A percentile compares a stretch with the other conserved stretches of the same genome.
These are phyloP conservation scores for Colletotrichum phormii DNA, from an alignment of 2,329 filamentous ascomycete genomes.

Conservation along the genomic window DNA sequence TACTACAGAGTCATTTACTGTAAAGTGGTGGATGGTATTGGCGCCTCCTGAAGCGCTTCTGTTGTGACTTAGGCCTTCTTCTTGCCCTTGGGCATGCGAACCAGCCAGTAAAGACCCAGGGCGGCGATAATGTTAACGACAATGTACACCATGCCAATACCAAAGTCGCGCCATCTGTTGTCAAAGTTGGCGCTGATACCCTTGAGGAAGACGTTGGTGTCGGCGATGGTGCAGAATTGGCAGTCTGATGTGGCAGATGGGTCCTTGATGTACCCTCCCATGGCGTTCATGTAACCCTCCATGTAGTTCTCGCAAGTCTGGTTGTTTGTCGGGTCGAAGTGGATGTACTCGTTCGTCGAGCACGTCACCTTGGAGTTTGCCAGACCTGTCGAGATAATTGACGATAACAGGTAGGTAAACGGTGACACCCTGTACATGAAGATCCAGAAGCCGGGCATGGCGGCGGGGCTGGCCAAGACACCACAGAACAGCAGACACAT, in stretches of 20 bases:
- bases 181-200: conserved; percentile 56
- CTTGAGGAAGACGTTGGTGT: conserved; percentile 53
- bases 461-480: conserved; percentile 67
- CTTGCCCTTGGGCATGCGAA: conserved; percentile 46
- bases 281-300: conserved; percentile 50
- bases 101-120: conserved; percentile 60
- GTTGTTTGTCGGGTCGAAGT: conserved; percentile 62
- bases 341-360: conserved; percentile 57
- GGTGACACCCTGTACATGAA: conserved; percentile 78
- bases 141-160: conserved; percentile 64
- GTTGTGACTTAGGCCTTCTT: conserved; percentile 11
- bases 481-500: conserved; percentile 68
- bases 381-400: conserved; percentile 59
- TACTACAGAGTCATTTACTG: background rate
- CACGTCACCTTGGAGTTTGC: conserved; percentile 41
- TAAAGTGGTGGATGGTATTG: background rate
- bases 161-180: conserved; percentile 66
- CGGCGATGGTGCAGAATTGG: conserved; percentile 52
- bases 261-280: conserved; percentile 62
- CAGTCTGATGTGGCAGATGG: conserved; percentile 55
- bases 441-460: conserved; percentile 76
- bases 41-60: background rate
- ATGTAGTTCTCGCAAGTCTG: conserved; percentile 63
- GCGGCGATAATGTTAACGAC: conserved; percentile 61
- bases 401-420: conserved; percentile 75